Percentiles rank a stretch among this genome's conserved stretches.
Conservation (phyloP, 768 basidiomycete genomes). For the Russula sp. region DNA sequence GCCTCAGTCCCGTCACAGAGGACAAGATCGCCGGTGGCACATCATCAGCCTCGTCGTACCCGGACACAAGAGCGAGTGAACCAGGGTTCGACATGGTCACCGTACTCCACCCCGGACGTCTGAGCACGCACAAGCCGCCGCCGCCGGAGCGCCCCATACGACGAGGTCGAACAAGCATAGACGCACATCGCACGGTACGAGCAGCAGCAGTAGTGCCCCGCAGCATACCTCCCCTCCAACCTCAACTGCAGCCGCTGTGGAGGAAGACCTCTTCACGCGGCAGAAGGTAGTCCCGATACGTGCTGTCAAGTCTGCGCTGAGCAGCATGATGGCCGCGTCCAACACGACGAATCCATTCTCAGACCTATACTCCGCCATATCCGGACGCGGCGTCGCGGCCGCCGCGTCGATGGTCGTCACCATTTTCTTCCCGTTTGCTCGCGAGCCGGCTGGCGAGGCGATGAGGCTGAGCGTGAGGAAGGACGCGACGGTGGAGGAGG, state of each 20-base stretch:
- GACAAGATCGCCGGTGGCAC: conserved; percentile 11
- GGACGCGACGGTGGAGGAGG: conserved; percentile 92
- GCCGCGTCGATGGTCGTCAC: conserved; percentile 60
- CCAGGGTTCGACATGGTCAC: conserved; percentile 57
- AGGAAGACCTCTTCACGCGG: conserved; percentile 47
- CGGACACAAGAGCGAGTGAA: conserved; percentile 38
- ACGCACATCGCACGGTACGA: conserved; percentile 30
- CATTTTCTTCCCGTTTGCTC: conserved; percentile 84
- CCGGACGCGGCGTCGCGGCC: conserved; percentile 63
- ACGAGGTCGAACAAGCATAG: conserved; percentile 9
- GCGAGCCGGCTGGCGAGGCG: conserved; percentile 53
- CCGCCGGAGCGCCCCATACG: too few relatives aligned
- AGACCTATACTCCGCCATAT: conserved; percentile 81
- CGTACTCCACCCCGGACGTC: conserved; percentile 37
- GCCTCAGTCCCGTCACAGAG: conserved; percentile 57
- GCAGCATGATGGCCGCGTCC: conserved; percentile 65
- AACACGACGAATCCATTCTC: conserved; percentile 80
- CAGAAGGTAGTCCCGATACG: conserved; percentile 44
- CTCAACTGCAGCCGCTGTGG: neutral
- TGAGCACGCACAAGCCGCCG: conserved; percentile 2
- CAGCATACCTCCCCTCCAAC: neutral
- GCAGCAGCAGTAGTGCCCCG: neutral
- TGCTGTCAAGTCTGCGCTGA: conserved; percentile 61
- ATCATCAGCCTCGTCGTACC: conserved; percentile 24
- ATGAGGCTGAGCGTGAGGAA: conserved; percentile 76